phyloP scores from a whole-genome alignment of 306 rosid species.

The Fragaria nilgerrensis region DNA sequence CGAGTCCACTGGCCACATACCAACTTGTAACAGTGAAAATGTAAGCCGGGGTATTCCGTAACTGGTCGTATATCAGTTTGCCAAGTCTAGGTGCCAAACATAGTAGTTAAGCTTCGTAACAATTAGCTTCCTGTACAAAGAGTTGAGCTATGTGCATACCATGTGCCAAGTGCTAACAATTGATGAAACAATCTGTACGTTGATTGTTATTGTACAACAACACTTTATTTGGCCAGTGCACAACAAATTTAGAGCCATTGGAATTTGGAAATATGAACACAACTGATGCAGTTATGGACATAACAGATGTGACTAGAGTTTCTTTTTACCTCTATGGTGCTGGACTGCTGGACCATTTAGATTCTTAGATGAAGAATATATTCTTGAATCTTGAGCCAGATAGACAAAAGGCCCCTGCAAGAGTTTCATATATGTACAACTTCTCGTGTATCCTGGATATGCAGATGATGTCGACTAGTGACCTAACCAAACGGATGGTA shows the following conservation, averaged over 20 bases:
- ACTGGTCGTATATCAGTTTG: neutral
- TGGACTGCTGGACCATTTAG: neutral
- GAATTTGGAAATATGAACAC: neutral
- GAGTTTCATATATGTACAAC: neutral
- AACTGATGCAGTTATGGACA: slow-evolving; percentile 4
- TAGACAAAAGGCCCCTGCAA: neutral
- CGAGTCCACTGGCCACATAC: neutral
- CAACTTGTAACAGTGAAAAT: neutral
- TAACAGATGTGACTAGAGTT: neutral
- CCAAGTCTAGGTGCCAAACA: neutral
- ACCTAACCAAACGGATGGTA: slow-evolving; percentile 81
- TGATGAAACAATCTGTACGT: neutral
- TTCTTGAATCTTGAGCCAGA: neutral
- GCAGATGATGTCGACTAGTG: slow-evolving; percentile 29
- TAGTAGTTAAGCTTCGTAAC: neutral
- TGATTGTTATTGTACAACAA: neutral
- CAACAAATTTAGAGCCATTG: neutral
- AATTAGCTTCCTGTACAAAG: neutral
- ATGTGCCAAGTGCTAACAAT: neutral
- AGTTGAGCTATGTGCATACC: neutral
- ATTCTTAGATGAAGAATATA: neutral
- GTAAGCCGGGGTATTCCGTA: neutral
- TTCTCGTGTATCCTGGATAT: neutral
- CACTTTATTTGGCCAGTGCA: neutral
- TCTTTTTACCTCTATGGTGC: neutral